Base-by-base conservation (phyloP, 1,284 basidiomycete species). In the Sphagnurus paluster region DNA sequence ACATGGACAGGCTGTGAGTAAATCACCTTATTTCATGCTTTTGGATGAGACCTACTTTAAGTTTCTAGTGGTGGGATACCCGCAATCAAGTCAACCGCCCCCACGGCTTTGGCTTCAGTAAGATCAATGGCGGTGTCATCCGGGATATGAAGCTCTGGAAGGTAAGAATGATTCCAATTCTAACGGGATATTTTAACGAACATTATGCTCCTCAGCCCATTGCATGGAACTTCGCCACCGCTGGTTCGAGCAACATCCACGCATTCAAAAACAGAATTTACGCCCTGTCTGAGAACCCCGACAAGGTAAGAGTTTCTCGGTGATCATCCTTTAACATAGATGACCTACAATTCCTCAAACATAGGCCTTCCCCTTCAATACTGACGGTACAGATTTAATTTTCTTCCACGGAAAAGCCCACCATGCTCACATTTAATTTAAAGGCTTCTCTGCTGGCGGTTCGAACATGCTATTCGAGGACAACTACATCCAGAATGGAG, bases 361-460 rank as follows among this genome's bases (percentile, higher is more conserved):
- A 2, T 42, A 80, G 74, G 69, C 75, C 0, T 82, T 82, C 67
- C 80, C 80, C 3, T 82, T 81, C 65, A 82, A 84, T 53, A 83
- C 79, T 75, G 80, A 62, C 42, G 76, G 65, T 16, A 34, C 30
- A 14, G 14, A 20, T 23, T 26, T 16, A 11, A 24, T 17, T 35
- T 14, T 32, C 29, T 5, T 32, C n/a, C 29, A 32, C 13, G 0
- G 38, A 46, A 11, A 26, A 19, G 34, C 5, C 17, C 2, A 21
- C 14, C 8, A 35, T 26, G 19, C 2, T 44, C 14, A 34, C 11
- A 20, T 19, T 17, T 42, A 23, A 29, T 30, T 20, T 24, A 26
- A 36, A 75, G 80, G 80, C 0, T 83, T 82, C 57, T 77, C 72
- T 30, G 79, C 78, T 3, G 74, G 74, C 23, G 80, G 81, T 4